Evolutionary conservation across 345 rosid genomes (phyloP), one percentile per base, ranked within the genome.

Genomic region (Corchorus olitorius): DNA sequence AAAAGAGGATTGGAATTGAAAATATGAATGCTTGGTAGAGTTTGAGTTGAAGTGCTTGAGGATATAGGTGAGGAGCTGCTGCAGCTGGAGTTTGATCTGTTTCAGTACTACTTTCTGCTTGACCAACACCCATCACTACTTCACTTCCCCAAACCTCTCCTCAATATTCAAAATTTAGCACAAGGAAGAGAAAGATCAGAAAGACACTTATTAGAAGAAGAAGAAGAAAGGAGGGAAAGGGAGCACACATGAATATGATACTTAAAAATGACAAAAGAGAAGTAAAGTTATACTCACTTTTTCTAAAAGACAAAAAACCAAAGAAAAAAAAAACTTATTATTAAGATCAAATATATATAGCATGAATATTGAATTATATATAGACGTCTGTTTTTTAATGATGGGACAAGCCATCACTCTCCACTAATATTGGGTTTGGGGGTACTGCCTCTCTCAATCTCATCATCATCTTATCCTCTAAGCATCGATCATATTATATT

Each of bases 11-110:
- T 4, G 99, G 99, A 76, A 95, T 93, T 62, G 99, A 95, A 83
- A 95, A 95, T 72, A 95, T 95, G 88, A 95, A 95, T 68, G 98
- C 98, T 78, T 93, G 98, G 78, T 93, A 95, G 46, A 95, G 94
- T 79, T 92, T 95, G 9, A 95, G 92, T 82, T 95, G 98, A 80
- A 95, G 81, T 48, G 88, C 97, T 83, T 89, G 92, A 70, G 97
- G 90, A 75, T 95, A 95, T 27, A 88, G 86, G 80, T 92, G 97
- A 72, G 97, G 83, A 62, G 93, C 65, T 41, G 76, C 52, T 77
- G 91, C 90, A 73, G 89, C 64, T 76, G 85, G 87, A 84, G 92
- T 65, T 75, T 87, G 87, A 84, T 88, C 86, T 82, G 90, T 70
- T 75, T 27, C 27, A 27, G 27, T 27, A 27, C 1, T 27, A 27